A percentile compares a stretch with the other conserved stretches of the same genome.
Conservation (phyloP, 495 filamentous ascomycete species). For the Pseudoneurospora amorphoporcata region DNA sequence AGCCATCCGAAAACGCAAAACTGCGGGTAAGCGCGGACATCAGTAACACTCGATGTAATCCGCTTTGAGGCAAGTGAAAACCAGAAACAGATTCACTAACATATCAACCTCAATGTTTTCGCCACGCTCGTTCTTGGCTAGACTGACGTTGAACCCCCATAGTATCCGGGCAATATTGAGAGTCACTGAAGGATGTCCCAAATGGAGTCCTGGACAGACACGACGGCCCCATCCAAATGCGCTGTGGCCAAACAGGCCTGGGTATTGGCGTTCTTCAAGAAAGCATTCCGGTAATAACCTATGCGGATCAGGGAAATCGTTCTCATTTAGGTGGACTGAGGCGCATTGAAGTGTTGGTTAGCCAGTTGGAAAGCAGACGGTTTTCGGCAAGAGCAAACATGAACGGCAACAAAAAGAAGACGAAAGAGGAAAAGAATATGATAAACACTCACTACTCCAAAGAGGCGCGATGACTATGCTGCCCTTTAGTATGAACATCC, state of each 20-base stretch:
- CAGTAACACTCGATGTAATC: too few species aligned
- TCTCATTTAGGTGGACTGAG: constrained; percentile 46
- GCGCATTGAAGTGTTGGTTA: too few species aligned
- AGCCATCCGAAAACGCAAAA: constrained; percentile 41
- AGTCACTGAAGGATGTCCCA: constrained; percentile 39
- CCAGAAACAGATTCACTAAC: constrained; percentile 8
- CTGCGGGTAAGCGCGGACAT: constrained; percentile 11
- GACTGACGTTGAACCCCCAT: constrained; percentile 40
- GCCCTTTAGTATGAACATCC: constrained; percentile 42
- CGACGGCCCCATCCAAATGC: constrained; percentile 49
- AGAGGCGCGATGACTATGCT: constrained; percentile 42
- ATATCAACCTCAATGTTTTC: constrained; percentile 41
- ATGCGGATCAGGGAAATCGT: constrained; percentile 48
- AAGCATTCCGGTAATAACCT: constrained; percentile 38
- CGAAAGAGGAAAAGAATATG: neutral
- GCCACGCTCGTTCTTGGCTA: constrained; percentile 33
- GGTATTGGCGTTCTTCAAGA: constrained; percentile 33
- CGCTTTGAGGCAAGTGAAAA: too few species aligned
- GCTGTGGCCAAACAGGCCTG: constrained; percentile 42
- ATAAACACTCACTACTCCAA: constrained; percentile 34
- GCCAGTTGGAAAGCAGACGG: too few species aligned
- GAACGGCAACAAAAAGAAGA: too few species aligned
- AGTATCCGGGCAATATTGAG: constrained; percentile 44
- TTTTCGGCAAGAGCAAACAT: too few species aligned
- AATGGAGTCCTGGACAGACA: constrained; percentile 45